A percentile compares a stretch with the other conserved stretches of the same genome.
Conservation (phyloP, 805 yeast genomes). For the Saturnispora serradocipensis region DNA sequence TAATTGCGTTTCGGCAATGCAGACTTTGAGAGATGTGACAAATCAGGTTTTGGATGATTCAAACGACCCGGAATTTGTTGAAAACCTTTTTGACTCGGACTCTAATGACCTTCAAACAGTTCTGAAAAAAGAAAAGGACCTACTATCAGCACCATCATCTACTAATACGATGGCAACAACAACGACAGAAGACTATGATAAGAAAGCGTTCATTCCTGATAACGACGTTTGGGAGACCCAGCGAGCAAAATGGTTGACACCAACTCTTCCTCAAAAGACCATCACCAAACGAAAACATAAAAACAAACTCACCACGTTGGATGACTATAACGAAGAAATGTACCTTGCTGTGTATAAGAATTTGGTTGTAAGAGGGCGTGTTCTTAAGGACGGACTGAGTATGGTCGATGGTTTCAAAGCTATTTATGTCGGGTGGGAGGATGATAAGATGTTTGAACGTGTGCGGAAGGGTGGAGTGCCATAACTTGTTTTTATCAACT, state of each 20-base stretch:
- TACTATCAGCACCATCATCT: constrained; percentile 1
- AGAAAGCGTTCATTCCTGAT: constrained; percentile 9
- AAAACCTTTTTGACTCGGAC: constrained; percentile 36
- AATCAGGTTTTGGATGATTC: constrained; percentile 42
- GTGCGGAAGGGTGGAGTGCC: constrained; percentile 23
- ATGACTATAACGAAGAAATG: constrained; percentile 20
- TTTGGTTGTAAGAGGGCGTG: constrained; percentile 60
- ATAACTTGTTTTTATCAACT: background rate
- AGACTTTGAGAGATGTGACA: constrained; percentile 17
- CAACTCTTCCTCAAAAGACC: constrained; percentile 15
- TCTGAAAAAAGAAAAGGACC: background rate
- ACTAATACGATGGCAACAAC: background rate
- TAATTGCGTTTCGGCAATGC: constrained; percentile 13
- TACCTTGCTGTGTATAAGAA: constrained; percentile 57
- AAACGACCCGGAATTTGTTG: constrained; percentile 43
- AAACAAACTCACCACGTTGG: constrained; percentile 28
- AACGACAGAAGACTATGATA: background rate
- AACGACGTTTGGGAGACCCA: constrained; percentile 60
- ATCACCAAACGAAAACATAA: constrained; percentile 1
- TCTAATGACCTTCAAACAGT: background rate
- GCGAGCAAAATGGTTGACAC: constrained; percentile 56
- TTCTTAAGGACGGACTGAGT: constrained; percentile 62
- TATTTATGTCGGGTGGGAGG: constrained; percentile 79
- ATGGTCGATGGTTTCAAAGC: constrained; percentile 63
- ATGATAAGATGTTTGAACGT: constrained; percentile 48